Evolutionary conservation across 2,329 filamentous ascomycete genomes (phyloP).

Genomic region (Chaetomium sp.): DNA sequence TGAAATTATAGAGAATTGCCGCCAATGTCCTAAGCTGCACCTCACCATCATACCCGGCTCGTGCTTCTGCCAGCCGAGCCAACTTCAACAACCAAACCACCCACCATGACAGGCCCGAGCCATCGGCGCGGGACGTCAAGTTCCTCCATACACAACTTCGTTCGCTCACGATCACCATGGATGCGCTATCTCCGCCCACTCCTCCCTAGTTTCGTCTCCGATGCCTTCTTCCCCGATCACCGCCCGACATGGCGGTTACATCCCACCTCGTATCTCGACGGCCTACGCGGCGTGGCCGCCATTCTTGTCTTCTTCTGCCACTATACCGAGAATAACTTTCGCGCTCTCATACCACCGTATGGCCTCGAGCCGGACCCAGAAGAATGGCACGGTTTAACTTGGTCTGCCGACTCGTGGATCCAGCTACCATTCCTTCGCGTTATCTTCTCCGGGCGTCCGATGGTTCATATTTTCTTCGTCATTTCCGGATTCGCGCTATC

Average conservation of each 20-base stretch:
- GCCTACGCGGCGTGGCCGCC: conserved; percentile 43
- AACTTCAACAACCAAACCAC: neutral
- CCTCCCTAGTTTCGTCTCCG: conserved; percentile 31
- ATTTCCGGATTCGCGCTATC: conserved; percentile 45
- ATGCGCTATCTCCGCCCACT: conserved; percentile 20
- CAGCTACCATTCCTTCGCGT: conserved; percentile 41
- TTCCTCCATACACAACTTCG: neutral
- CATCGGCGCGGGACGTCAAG: conserved; percentile 8
- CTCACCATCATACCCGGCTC: neutral
- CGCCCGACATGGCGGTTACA: conserved; percentile 28
- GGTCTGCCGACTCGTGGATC: conserved; percentile 25
- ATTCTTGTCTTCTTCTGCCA: conserved; percentile 44
- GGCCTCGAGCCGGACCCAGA: conserved; percentile 30
- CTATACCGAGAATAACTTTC: conserved; percentile 37
- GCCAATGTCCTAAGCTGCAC: neutral
- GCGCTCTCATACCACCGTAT: conserved; percentile 31
- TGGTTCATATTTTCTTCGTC: conserved; percentile 48
- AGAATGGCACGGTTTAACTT: conserved; percentile 14
- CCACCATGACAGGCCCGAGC: neutral
- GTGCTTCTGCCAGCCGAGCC: neutral
- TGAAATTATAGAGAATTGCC: neutral
- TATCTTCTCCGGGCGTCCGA: conserved; percentile 38
- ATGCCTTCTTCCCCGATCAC: conserved; percentile 28
- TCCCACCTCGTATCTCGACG: conserved; percentile 43
- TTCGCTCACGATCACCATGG: neutral